phyloP scores from a whole-genome alignment of 176 grass and related monocot genomes.

The Aegilops umbellulata region DNA sequence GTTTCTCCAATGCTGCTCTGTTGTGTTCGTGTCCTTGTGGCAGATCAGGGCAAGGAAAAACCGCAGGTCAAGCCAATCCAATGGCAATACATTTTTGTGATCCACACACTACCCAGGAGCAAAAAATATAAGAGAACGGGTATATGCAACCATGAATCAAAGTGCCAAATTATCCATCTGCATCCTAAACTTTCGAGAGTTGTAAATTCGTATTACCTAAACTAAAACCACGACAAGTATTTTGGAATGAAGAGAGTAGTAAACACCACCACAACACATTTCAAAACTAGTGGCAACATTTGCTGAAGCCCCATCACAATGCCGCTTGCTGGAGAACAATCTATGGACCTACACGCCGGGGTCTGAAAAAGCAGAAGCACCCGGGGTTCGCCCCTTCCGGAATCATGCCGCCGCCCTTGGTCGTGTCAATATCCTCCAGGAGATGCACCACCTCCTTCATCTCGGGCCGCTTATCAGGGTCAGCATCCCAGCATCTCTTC shows the following conservation, averaged over 20 bases:
- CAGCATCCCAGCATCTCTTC: slow-evolving; percentile 65
- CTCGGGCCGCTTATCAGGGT: slow-evolving; percentile 60
- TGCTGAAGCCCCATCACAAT: neutral
- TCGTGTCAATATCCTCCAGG: slow-evolving; percentile 45
- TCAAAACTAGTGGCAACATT: no score
- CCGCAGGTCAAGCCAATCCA: neutral
- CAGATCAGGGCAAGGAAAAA: neutral
- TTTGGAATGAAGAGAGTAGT: no score
- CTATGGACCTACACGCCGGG: slow-evolving; percentile 48
- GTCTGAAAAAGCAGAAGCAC: slow-evolving; percentile 61
- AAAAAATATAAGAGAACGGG: neutral
- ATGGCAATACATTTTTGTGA: no score
- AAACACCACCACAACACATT: no score
- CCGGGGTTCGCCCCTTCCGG: slow-evolving; percentile 43
- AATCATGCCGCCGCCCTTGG: slow-evolving; percentile 62
- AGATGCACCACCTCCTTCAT: slow-evolving; percentile 79
- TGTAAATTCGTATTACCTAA: neutral
- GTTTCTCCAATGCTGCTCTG: neutral
- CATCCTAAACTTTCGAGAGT: neutral
- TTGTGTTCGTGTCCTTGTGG: neutral
- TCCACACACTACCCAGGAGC: neutral
- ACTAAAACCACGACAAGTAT: no score
- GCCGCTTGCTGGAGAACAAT: neutral
- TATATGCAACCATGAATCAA: neutral
- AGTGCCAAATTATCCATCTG: neutral